Evolutionary conservation across 331 rosid genomes (phyloP), one percentile per base, ranked within the genome.

Genomic region (Pyrus hybrid): DNA sequence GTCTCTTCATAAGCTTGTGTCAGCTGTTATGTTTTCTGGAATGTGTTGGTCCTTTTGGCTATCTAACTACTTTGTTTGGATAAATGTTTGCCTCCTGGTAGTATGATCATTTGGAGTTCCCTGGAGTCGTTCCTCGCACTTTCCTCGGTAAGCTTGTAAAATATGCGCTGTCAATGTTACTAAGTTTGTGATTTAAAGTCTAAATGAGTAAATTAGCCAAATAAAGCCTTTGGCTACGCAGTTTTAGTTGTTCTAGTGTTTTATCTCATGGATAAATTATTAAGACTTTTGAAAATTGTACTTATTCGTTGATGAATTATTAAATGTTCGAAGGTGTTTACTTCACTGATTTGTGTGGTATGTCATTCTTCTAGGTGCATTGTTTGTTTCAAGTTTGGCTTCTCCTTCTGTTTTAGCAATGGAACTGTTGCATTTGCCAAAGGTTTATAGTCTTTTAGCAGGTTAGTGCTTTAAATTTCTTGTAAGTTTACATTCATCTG

Each of bases 41-140:
- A 51, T 29, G 16, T 49, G 53, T 43, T 71, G 37, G 67, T 76
- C 28, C 71, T 80, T 76, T 49, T 20, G 62, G 56, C 47, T 41
- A 41, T 41, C 22, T 70, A 75, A 68, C n/a, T 53, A 29, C 43
- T 56, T 82, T 69, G 32, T 49, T 8, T 53, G n/a, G 41, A 30
- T 78, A 76, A 23, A 16, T 56, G 49, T 72, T 60, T 68, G 0
- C 66, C 83, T 33, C 41, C 71, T 65, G 9, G 43, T 62, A 94
- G 97, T 94, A 92, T 83, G 99, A 94, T 83, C 99, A 94, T 86
- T 77, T 92, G 85, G 99, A 90, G 80, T 94, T 94, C 64, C 91
- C 97, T 14, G 97, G 99, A 6, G 97, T 92, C 20, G 97, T 92
- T 84, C 96, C 97, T 81, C 97, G 97, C 70, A 92, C 96, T 72